A percentile compares a stretch with the other conserved stretches of the same genome.
These are phyloP conservation scores for Sapria himalayana DNA, from an alignment of 345 rosid species.

Conservation along the genomic window DNA sequence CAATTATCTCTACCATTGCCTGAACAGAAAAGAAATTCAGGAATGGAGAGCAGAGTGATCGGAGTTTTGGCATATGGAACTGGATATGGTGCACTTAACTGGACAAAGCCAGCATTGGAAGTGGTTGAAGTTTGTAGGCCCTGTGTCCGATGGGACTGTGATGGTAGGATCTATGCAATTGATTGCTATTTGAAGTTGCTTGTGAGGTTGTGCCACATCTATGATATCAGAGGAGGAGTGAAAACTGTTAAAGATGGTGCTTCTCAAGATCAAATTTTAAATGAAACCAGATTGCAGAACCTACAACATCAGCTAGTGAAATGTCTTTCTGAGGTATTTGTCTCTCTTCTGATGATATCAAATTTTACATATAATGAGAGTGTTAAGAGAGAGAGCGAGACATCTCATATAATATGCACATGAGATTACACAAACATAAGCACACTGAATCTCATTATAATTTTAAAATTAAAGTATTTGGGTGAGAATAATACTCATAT, in stretches of 20 bases:
- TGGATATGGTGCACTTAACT: constrained; percentile 94
- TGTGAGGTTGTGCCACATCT: constrained; percentile 83
- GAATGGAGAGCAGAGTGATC: constrained; percentile 97
- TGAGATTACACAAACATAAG: neutral
- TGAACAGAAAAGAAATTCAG: constrained; percentile 72
- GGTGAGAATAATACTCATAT: neutral
- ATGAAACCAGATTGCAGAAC: constrained; percentile 83
- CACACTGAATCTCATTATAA: neutral
- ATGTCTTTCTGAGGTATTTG: constrained; percentile 66
- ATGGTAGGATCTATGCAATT: constrained; percentile 87
- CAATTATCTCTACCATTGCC: constrained; percentile 91
- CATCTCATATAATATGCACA: too few relatives aligned
- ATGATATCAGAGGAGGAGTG: constrained; percentile 92
- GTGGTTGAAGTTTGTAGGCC: constrained; percentile 97
- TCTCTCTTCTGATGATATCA: neutral
- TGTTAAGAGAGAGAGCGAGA: too few relatives aligned
- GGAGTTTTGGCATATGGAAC: constrained; percentile 98
- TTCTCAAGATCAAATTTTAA: constrained; percentile 86
- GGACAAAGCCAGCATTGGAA: constrained; percentile 95
- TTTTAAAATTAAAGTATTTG: neutral
- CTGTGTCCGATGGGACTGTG: constrained; percentile 96
- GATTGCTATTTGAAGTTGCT: constrained; percentile 93
- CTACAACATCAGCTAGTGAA: constrained; percentile 81
- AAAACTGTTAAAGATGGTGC: constrained; percentile 96
- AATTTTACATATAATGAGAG: constrained; percentile 4